Evolutionary conservation across 768 basidiomycete genomes (phyloP).

Genomic region (Stropharia rugosoannulata): DNA sequence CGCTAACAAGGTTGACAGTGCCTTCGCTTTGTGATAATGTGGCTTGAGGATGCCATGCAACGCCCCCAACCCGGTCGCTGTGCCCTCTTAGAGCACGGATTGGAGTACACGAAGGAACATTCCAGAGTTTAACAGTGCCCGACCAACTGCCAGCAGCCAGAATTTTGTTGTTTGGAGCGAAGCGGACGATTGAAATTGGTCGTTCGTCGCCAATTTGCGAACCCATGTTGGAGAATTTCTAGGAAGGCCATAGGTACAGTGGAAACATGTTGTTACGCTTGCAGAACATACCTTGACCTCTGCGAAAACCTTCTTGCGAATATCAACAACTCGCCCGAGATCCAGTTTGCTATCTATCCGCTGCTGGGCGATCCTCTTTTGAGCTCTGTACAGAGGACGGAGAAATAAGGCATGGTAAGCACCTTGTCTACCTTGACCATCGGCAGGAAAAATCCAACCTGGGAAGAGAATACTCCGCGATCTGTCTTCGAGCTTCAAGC

Average conservation of each 20-base stretch:
- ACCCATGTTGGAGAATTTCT: conserved; percentile 91
- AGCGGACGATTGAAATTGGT: conserved; percentile 91
- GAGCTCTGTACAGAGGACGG: conserved; percentile 73
- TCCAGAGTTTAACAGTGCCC: conserved; percentile 93
- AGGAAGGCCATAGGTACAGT: neutral
- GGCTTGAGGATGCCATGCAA: conserved; percentile 97
- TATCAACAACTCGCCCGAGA: conserved; percentile 85
- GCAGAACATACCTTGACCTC: conserved; percentile 78
- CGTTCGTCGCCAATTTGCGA: conserved; percentile 98
- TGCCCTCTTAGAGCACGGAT: conserved; percentile 80
- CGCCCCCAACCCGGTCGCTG: conserved; percentile 87
- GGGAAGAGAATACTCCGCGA: conserved; percentile 94
- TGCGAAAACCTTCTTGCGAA: conserved; percentile 85
- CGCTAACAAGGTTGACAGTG: conserved; percentile 83
- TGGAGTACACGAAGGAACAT: conserved; percentile 86
- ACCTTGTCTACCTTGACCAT: conserved; percentile 62
- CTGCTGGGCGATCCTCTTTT: conserved; percentile 92
- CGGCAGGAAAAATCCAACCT: conserved; percentile 77
- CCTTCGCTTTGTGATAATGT: conserved; percentile 67
- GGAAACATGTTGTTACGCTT: neutral
- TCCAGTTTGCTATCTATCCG: conserved; percentile 86
- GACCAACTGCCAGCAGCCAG: conserved; percentile 97
- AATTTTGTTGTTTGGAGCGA: conserved; percentile 86
- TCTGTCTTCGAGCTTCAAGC: conserved; percentile 76
- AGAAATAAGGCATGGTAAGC: conserved; percentile 62